A percentile compares a stretch with the other conserved stretches of the same genome.
These are phyloP conservation scores for Sporothrix curviconia DNA, from an alignment of 2,329 filamentous ascomycete genomes.

Conservation along the genomic window DNA sequence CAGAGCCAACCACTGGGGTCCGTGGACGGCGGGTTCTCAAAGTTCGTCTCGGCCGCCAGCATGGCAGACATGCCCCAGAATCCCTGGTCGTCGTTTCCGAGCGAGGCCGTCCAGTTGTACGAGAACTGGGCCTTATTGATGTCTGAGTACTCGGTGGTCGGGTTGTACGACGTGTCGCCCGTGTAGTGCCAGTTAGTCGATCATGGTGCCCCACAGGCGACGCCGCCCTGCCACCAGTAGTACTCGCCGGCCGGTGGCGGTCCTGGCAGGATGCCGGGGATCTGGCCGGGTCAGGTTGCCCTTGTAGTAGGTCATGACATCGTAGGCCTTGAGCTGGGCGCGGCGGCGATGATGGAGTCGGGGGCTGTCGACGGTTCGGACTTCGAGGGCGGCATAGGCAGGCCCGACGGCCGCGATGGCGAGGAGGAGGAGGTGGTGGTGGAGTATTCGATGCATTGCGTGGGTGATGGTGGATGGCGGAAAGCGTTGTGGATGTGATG, in stretches of 20 bases:
- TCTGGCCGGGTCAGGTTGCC: constrained; percentile 34
- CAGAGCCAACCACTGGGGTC: constrained; percentile 45
- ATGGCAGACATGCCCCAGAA: constrained; percentile 54
- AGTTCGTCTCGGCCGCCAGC: constrained; percentile 48
- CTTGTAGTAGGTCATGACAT: constrained; percentile 45
- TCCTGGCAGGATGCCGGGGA: constrained; percentile 27
- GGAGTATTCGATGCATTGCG: background rate
- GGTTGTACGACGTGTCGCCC: constrained; percentile 44
- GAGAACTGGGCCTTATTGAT: constrained; percentile 40
- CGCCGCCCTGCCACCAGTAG: constrained; percentile 31
- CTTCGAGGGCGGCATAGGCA: background rate
- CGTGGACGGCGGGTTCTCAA: constrained; percentile 38
- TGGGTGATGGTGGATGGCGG: background rate
- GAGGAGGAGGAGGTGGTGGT: background rate
- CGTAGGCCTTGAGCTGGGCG: constrained; percentile 31
- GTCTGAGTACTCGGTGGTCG: constrained; percentile 38
- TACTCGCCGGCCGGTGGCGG: constrained; percentile 28
- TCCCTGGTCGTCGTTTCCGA: constrained; percentile 55
- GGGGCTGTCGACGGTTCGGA: constrained; percentile 4
- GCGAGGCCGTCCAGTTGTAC: constrained; percentile 33
- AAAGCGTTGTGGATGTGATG: background rate
- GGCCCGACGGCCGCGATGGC: background rate
- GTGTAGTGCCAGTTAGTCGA: constrained; percentile 37
- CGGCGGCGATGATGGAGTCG: constrained; percentile 6
- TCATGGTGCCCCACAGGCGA: constrained; percentile 28